Percentiles rank a stretch among this genome's conserved stretches.
Conservation (phyloP, 495 filamentous ascomycete species). For the Aspergillus homomorphus region DNA sequence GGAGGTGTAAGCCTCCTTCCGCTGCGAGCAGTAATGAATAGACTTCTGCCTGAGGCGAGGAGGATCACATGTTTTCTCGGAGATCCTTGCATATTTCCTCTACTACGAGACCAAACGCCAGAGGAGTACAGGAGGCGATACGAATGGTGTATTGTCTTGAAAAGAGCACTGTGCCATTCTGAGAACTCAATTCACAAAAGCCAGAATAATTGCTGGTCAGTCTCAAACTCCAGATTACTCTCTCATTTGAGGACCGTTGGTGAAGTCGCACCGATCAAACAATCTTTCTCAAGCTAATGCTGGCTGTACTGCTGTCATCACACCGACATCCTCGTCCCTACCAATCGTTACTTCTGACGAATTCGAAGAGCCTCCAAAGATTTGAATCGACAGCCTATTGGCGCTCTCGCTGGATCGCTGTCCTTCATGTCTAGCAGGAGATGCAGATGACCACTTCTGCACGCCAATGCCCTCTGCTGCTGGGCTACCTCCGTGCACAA, state of each 20-base stretch:
- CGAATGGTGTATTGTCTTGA: no score
- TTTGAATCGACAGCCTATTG: slow-evolving; percentile 4
- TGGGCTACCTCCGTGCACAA: neutral
- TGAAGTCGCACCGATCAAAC: slow-evolving; percentile 17
- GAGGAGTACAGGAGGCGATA: no score
- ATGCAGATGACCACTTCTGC: slow-evolving; percentile 8
- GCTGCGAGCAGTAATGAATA: neutral
- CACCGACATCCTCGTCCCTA: neutral
- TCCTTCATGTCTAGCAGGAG: neutral
- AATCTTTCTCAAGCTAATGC: slow-evolving; percentile 17
- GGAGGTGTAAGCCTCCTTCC: neutral
- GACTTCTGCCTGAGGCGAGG: neutral
- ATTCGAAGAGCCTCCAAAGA: slow-evolving; percentile 10
- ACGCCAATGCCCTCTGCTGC: neutral
- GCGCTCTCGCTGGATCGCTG: neutral
- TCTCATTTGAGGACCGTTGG: slow-evolving; percentile 16
- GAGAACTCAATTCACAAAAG: no score
- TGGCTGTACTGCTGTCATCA: slow-evolving; percentile 5
- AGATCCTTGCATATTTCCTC: no score
- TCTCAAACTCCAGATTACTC: slow-evolving; percentile 12
- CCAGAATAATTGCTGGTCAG: no score
- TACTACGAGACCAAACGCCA: no score
- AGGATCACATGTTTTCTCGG: neutral
- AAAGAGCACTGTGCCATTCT: no score
- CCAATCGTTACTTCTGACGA: neutral